Base-by-base conservation (phyloP, 257 asterid genomes). In the Fraxinus excelsior region DNA sequence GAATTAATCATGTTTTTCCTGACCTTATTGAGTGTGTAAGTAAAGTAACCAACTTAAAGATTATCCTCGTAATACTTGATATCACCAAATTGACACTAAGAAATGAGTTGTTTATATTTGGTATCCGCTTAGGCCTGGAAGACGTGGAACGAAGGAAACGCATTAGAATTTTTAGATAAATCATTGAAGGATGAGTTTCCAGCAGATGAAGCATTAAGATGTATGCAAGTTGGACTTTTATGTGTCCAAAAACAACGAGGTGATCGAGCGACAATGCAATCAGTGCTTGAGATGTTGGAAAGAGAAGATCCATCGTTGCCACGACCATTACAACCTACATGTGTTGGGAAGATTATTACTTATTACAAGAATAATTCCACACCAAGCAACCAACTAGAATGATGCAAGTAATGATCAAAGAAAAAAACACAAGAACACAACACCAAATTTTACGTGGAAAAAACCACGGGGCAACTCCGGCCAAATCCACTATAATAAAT, bases 211-310 rank as follows among this genome's bases (percentile, higher is more conserved):
- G 86, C 62, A 11, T 21, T 11, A 68, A 60, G 84, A 72, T 83
- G 82, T 68, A 80, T 83, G 13, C 77, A 70, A 38, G 69, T 80
- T 49, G 79, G 62, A 35, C 56, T 73, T 16, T 32, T 75, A 29
- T 80, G 84, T 80, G 51, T 67, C 72, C 76, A 73, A 29, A 19
- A 23, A 46, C 60, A 31, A 18, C 86, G 72, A 21, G 1, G n/a
- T 10, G 34, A 79, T 21, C 73, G 84, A 21, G 82, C 86, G 7
- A 16, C 19, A 9, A 82, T 79, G 76, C 23, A 25, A 1, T 23
- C 13, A 2, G 83, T 79, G 70, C 26, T 79, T 2, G 42, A 70
- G 32, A 79, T 76, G 80, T 46, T 82, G 81, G 67, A 79, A 58
- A 31, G 31, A 21, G 29, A 21, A 58, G n/a, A 4, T 58, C 66